Conservation (phyloP, 2,329 filamentous ascomycete genomes). For the Lachnellula hyalina region DNA sequence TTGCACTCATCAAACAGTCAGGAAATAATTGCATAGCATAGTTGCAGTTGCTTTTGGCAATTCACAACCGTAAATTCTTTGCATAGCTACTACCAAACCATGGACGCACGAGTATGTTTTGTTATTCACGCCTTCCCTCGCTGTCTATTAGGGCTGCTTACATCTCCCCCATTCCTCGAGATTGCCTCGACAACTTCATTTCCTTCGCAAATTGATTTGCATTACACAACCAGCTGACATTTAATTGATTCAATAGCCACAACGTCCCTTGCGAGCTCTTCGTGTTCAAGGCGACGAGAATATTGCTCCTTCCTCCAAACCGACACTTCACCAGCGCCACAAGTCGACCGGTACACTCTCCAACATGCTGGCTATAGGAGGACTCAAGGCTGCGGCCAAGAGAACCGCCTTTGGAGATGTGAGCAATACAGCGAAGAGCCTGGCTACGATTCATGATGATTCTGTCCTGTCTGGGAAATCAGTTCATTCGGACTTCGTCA, state of each 20-base stretch:
- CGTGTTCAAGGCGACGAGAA: conserved; percentile 68
- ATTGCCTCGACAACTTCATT: conserved; percentile 19
- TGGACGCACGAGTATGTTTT: conserved; percentile 39
- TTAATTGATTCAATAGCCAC: conserved; percentile 51
- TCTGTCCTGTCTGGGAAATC: conserved; percentile 44
- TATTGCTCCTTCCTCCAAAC: conserved; percentile 47
- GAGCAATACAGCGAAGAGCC: conserved; percentile 56
- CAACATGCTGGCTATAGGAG: conserved; percentile 44
- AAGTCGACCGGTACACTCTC: conserved; percentile 68
- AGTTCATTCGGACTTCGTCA: conserved; percentile 18
- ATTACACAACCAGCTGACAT: conserved; percentile 18
- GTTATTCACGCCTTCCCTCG: background rate
- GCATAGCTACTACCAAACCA: conserved; percentile 25
- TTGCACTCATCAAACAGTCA: conserved; percentile 9
- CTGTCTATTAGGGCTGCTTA: background rate
- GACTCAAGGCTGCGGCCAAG: conserved; percentile 62
- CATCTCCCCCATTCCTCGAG: conserved; percentile 14
- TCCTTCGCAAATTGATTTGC: conserved; percentile 10
- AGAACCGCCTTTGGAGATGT: conserved; percentile 78
- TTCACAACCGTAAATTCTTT: conserved; percentile 18
- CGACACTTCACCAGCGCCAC: conserved; percentile 69
- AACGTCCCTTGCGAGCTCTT: conserved; percentile 55
- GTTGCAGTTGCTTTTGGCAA: conserved; percentile 14
- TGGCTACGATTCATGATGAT: conserved; percentile 49
- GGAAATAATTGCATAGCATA: conserved; percentile 3